Evolutionary conservation across 257 asterid species (phyloP).

Genomic region (Solanum sejunctum): DNA sequence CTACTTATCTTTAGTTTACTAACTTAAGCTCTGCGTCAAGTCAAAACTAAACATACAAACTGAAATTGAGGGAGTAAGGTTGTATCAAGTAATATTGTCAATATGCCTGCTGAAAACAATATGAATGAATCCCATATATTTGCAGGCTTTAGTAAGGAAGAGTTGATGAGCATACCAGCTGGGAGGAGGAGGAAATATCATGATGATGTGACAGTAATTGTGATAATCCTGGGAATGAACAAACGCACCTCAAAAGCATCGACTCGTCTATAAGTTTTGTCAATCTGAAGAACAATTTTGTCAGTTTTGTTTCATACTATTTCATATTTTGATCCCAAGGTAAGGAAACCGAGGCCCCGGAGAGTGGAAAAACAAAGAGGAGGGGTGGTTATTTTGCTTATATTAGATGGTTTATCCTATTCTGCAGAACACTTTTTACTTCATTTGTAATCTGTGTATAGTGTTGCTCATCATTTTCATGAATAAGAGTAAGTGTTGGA

Average conservation of each 20-base stretch:
- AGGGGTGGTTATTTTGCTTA: not conserved
- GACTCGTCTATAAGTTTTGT: constrained; percentile 28
- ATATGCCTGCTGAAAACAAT: not conserved
- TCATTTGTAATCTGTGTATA: not conserved
- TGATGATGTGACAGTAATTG: constrained; percentile 81
- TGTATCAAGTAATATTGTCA: not conserved
- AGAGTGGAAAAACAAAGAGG: not conserved
- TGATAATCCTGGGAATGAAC: constrained; percentile 60
- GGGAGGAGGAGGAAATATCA: constrained; percentile 87
- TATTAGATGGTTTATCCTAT: not conserved
- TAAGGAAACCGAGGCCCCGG: not conserved
- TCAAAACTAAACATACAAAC: not conserved
- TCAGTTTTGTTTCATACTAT: not conserved
- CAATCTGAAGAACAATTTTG: not conserved
- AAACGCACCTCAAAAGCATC: constrained; percentile 90
- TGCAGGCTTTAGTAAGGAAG: constrained; percentile 82
- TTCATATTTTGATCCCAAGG: not conserved
- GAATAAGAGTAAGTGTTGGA: not conserved
- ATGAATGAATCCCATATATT: not conserved
- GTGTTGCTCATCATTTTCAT: not conserved
- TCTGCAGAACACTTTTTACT: not conserved
- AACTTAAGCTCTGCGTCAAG: not conserved
- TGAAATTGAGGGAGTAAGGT: not conserved
- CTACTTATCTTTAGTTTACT: not conserved
- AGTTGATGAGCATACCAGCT: constrained; percentile 80